Percentiles rank a stretch among this genome's conserved stretches.
Evolutionary conservation across 2,329 filamentous ascomycete species (phyloP).

Genomic region (Erysiphe neolycopersici): DNA sequence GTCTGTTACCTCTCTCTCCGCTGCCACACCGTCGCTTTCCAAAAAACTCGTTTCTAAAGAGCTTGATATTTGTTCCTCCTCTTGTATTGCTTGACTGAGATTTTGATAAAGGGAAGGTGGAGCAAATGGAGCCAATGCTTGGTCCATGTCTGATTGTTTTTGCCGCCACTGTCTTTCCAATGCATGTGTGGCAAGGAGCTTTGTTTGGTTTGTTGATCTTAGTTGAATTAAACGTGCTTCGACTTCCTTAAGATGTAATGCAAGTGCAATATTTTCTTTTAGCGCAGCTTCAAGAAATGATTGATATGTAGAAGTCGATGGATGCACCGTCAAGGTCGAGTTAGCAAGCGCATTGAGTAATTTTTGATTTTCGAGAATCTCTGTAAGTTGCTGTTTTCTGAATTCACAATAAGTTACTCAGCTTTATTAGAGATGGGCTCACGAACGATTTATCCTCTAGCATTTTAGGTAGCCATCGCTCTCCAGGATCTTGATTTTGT

Average conservation of each 20-base stretch:
- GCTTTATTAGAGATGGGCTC: constrained; percentile 5
- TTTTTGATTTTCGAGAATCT: constrained; percentile 33
- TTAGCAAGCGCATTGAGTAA: constrained; percentile 53
- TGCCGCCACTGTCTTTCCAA: constrained; percentile 80
- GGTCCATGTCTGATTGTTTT: constrained; percentile 74
- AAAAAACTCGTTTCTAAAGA: constrained; percentile 86
- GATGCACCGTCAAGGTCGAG: constrained; percentile 38
- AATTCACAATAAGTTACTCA: constrained; percentile 3
- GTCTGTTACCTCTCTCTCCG: constrained; percentile 59
- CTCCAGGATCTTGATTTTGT: constrained; percentile 26
- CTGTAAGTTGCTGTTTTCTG: constrained; percentile 55
- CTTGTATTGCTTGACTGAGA: constrained; percentile 46
- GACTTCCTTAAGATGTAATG: constrained; percentile 31
- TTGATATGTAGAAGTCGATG: constrained; percentile 40
- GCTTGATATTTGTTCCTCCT: constrained; percentile 57
- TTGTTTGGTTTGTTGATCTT: constrained; percentile 48
- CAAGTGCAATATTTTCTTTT: constrained; percentile 43
- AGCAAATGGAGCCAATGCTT: constrained; percentile 57
- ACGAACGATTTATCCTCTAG: constrained; percentile 62
- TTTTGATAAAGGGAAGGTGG: constrained; percentile 68
- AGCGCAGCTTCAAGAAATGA: constrained; percentile 37
- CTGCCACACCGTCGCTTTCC: constrained; percentile 24
- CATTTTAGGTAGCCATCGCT: constrained; percentile 52
- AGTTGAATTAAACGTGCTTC: constrained; percentile 30
- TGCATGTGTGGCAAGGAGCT: constrained; percentile 57